These are phyloP conservation scores for Blastomyces emzantsi DNA, from an alignment of 2,329 filamentous ascomycete species.

Conservation along the genomic window DNA sequence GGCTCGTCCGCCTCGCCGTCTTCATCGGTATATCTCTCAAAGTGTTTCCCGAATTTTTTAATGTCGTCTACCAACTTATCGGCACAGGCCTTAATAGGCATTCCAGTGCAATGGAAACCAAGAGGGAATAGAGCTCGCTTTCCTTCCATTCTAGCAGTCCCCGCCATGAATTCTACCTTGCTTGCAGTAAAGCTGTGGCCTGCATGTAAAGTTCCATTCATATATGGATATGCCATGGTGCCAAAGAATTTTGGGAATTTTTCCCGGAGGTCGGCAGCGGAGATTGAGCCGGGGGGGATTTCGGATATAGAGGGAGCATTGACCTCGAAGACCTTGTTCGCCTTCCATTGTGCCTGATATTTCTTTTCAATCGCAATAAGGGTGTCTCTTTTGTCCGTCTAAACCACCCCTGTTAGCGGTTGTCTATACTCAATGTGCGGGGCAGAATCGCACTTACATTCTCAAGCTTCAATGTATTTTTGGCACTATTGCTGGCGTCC, in stretches of 20 bases:
- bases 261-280: slow-evolving; percentile 64
- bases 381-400: slow-evolving; percentile 81
- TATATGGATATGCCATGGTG: slow-evolving; percentile 67
- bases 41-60: slow-evolving; percentile 76
- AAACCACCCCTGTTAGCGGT: slow-evolving; percentile 18
- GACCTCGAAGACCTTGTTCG: slow-evolving; percentile 69
- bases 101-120: slow-evolving; percentile 92
- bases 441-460: slow-evolving; percentile 35
- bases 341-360: slow-evolving; percentile 79
- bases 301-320: slow-evolving; percentile 74
- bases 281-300: slow-evolving; percentile 64
- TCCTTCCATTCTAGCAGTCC: slow-evolving; percentile 83
- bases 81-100: slow-evolving; percentile 95
- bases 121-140: slow-evolving; percentile 80
- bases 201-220: slow-evolving; percentile 82
- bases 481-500: slow-evolving; percentile 45
- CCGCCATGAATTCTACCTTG: slow-evolving; percentile 87
- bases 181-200: slow-evolving; percentile 87
- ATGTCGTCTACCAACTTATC: slow-evolving; percentile 92
- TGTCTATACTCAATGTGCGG: slow-evolving; percentile 14
- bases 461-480: slow-evolving; percentile 58
- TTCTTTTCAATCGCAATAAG: slow-evolving; percentile 80
- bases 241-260: slow-evolving; percentile 89
- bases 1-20: slow-evolving; percentile 45
- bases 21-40: slow-evolving; percentile 64